Evolutionary conservation across 2,329 filamentous ascomycete genomes (phyloP).

Genomic region (Parascedosporium putredinis): DNA sequence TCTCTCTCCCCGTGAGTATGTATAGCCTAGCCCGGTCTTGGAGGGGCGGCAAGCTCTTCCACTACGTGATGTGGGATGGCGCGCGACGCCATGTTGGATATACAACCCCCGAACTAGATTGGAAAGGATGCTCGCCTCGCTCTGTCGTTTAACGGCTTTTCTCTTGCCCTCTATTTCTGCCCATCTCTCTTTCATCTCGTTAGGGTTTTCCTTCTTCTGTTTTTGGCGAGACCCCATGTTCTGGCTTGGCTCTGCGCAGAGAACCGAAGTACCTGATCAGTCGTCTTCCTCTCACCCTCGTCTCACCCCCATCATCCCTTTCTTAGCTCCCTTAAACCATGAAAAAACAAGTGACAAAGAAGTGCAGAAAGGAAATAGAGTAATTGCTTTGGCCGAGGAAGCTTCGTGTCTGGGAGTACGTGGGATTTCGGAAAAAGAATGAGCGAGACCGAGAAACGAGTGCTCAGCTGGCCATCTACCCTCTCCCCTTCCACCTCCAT

Average conservation of each 20-base stretch:
- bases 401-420: too few species aligned
- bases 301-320: too few species aligned
- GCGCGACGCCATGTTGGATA: not conserved
- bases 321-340: too few species aligned
- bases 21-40: not conserved
- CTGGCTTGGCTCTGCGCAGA: too few species aligned
- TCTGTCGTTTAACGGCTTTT: not conserved
- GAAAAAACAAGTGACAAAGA: too few species aligned
- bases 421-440: too few species aligned
- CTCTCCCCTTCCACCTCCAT: not conserved
- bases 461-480: not conserved
- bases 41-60: not conserved
- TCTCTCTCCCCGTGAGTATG: not conserved
- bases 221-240: too few species aligned
- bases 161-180: not conserved
- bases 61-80: not conserved
- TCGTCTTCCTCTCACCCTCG: too few species aligned
- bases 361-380: too few species aligned
- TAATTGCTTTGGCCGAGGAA: too few species aligned
- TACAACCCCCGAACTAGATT: not conserved
- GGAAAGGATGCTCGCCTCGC: not conserved
- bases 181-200: not conserved
- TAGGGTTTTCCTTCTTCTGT: not conserved
- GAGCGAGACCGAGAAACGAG: too few species aligned
- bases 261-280: too few species aligned